Conservation (phyloP, 2,329 filamentous ascomycete species). For the Aureobasidium musti region DNA sequence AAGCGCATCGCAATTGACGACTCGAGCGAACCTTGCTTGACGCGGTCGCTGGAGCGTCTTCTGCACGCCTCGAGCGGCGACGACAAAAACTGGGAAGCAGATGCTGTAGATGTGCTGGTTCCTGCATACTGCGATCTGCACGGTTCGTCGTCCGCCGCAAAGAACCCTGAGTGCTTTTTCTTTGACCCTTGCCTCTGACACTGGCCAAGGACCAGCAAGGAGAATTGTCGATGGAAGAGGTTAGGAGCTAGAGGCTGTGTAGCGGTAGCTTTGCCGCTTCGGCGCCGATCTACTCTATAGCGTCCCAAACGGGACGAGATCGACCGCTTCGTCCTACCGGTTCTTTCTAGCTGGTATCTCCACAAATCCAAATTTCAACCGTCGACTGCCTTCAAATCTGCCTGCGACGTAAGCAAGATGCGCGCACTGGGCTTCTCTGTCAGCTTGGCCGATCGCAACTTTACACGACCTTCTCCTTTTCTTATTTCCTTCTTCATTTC, state of each 20-base stretch:
- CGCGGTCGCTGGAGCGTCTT: not conserved
- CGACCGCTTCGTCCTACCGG: constrained; percentile 18
- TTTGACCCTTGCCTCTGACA: constrained; percentile 28
- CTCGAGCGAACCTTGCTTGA: constrained; percentile 26
- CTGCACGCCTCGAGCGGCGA: constrained; percentile 9
- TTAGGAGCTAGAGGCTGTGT: constrained; percentile 24
- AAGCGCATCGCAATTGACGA: constrained; percentile 3
- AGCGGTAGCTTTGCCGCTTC: constrained; percentile 21
- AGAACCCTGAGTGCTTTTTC: constrained; percentile 27
- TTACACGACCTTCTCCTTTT: constrained; percentile 27
- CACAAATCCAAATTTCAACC: constrained; percentile 27
- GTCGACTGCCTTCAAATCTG: not conserved
- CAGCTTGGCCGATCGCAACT: constrained; percentile 27
- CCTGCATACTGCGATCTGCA: constrained; percentile 25
- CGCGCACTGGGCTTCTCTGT: constrained; percentile 15
- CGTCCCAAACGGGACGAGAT: constrained; percentile 17
- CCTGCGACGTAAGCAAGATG: constrained; percentile 21
- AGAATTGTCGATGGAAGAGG: constrained; percentile 28
- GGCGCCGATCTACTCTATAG: constrained; percentile 13
- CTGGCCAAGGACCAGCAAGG: constrained; percentile 27
- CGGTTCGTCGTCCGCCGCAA: constrained; percentile 27
- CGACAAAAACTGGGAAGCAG: constrained; percentile 15
- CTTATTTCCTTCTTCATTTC: constrained; percentile 24
- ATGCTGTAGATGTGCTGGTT: constrained; percentile 18
- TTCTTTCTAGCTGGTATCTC: constrained; percentile 16